These are phyloP conservation scores for Platismatia glauca DNA, from an alignment of 495 filamentous ascomycete species.

Conservation along the genomic window DNA sequence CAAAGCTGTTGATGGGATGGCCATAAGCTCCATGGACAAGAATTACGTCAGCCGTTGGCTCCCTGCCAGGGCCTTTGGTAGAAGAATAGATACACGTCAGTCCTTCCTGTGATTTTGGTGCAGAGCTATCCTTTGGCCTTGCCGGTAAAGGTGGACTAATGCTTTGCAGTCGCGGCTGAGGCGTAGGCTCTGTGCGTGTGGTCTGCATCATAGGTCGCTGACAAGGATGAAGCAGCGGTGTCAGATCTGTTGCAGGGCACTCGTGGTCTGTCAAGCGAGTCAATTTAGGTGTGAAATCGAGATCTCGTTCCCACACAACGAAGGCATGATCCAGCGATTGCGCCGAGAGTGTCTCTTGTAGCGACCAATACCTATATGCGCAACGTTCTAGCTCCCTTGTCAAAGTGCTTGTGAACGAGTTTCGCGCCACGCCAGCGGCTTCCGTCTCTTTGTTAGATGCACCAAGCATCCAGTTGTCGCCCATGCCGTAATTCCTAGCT, in stretches of 20 bases:
- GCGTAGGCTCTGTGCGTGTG: constrained; percentile 5
- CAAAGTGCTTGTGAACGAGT: constrained; percentile 15
- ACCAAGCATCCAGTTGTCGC: constrained; percentile 15
- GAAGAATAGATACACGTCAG: constrained; percentile 14
- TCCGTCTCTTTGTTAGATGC: constrained; percentile 14
- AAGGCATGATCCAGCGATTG: constrained; percentile 3
- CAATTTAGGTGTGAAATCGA: constrained; percentile 4
- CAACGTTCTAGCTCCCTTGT: constrained; percentile 10
- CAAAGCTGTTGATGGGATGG: too few relatives aligned
- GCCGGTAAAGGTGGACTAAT: not conserved
- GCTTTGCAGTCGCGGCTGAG: not conserved
- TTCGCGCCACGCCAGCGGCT: constrained; percentile 6
- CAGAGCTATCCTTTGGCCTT: not conserved
- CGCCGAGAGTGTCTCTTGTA: not conserved
- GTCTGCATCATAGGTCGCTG: not conserved
- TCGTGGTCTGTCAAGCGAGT: constrained; percentile 9
- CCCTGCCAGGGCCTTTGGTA: not conserved
- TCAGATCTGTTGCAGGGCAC: constrained; percentile 7
- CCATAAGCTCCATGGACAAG: too few relatives aligned
- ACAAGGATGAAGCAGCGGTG: constrained; percentile 2
- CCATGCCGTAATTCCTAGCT: constrained; percentile 5
- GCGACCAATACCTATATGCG: constrained; percentile 8
- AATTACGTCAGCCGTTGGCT: constrained; percentile 10
- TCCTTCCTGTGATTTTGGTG: not conserved
- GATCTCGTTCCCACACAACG: constrained; percentile 5